Conservation (phyloP, 192 early-diverging fungal species). For the Coemansia biformis region DNA sequence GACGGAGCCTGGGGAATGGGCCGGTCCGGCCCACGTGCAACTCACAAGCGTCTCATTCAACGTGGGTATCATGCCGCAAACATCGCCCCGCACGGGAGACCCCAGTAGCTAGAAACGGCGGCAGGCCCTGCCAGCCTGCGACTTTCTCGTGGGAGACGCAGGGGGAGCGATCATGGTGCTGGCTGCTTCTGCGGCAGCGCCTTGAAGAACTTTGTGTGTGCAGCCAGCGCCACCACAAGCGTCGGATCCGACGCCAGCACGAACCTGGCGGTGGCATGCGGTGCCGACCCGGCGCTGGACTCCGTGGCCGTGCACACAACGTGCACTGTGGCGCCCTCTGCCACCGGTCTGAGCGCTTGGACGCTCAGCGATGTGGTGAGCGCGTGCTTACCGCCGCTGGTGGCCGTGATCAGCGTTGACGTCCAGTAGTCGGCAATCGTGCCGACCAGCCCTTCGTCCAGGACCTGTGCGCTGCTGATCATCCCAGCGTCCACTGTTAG, state of each 20-base stretch:
- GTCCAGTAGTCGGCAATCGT: slow-evolving; percentile 44
- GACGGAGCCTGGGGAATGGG: no score
- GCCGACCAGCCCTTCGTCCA: slow-evolving; percentile 33
- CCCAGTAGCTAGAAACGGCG: no score
- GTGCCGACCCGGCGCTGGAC: not conserved
- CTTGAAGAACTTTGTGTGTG: slow-evolving; percentile 40
- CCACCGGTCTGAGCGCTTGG: slow-evolving; percentile 16
- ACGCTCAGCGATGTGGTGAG: slow-evolving; percentile 40
- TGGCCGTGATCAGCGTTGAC: slow-evolving; percentile 32
- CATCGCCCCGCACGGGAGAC: no score
- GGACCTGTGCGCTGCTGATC: slow-evolving; percentile 9
- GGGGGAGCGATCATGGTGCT: no score
- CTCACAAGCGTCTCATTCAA: no score
- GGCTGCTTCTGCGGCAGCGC: not conserved
- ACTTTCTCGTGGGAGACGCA: no score
- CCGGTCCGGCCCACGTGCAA: no score
- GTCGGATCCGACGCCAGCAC: slow-evolving; percentile 9
- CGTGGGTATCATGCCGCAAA: no score
- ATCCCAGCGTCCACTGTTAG: slow-evolving; percentile 1
- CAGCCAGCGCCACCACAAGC: slow-evolving; percentile 16
- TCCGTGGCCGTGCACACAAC: slow-evolving; percentile 15
- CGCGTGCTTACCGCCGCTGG: slow-evolving; percentile 16
- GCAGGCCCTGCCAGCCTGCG: no score
- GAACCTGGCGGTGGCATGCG: slow-evolving; percentile 27
- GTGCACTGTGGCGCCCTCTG: slow-evolving; percentile 2